These are phyloP conservation scores for Babesia bigemina DNA, from an alignment of 169 alveolate genomes.

Conservation along the genomic window DNA sequence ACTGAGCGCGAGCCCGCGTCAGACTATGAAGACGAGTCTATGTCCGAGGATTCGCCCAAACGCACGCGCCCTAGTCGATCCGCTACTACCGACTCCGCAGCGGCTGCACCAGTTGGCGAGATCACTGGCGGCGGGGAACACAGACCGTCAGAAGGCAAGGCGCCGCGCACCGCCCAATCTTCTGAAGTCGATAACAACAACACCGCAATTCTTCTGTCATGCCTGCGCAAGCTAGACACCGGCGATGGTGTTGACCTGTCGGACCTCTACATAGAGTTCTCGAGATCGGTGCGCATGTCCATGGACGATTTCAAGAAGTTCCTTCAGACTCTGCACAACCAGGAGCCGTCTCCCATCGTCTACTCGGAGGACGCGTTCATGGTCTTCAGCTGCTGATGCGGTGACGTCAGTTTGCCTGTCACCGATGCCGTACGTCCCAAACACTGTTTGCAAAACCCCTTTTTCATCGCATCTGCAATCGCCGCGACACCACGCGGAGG, in stretches of 20 bases:
- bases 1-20: slow-evolving; percentile 28
- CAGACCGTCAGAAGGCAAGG: slow-evolving; percentile 1
- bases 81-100: slow-evolving; percentile 20
- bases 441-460: too few relatives aligned
- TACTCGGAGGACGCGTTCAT: slow-evolving; percentile 50
- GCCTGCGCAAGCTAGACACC: slow-evolving; percentile 61
- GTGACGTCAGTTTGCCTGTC: not conserved
- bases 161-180: slow-evolving; percentile 9
- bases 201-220: slow-evolving; percentile 37
- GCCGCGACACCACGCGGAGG: too few relatives aligned
- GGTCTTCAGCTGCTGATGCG: slow-evolving; percentile 54
- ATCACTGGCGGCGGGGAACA: slow-evolving; percentile 5
- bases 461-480: too few relatives aligned
- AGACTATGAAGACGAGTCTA: slow-evolving; percentile 9
- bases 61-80: slow-evolving; percentile 26
- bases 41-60: slow-evolving; percentile 21
- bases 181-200: slow-evolving; percentile 28
- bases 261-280: slow-evolving; percentile 45
- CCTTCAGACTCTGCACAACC: slow-evolving; percentile 31
- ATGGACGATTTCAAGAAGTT: slow-evolving; percentile 50
- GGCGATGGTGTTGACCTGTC: slow-evolving; percentile 72
- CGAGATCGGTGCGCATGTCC: slow-evolving; percentile 31
- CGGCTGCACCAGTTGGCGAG: slow-evolving; percentile 3
- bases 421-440: not conserved
- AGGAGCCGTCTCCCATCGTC: slow-evolving; percentile 66